These are phyloP conservation scores for Vitis labrusca DNA, from an alignment of 164 flowering plant species.

Conservation along the genomic window DNA sequence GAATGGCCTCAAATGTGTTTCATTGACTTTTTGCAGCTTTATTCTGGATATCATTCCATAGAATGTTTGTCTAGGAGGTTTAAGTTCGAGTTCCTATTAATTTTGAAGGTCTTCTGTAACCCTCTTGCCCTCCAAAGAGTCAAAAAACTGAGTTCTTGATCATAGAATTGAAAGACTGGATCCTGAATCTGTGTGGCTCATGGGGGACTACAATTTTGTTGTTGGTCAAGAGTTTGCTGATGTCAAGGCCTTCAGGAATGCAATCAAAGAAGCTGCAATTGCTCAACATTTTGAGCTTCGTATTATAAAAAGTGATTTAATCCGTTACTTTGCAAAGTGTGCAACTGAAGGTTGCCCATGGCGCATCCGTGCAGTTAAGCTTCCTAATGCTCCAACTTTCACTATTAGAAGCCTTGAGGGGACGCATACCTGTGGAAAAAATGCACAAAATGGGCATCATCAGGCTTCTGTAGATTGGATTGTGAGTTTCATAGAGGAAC, in stretches of 20 bases:
- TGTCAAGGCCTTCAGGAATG: conserved; percentile 73
- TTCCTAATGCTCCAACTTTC: conserved; percentile 72
- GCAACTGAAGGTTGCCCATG: conserved; percentile 89
- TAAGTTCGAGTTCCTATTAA: not conserved
- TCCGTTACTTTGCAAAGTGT: conserved; percentile 86
- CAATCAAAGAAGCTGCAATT: conserved; percentile 83
- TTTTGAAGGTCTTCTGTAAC: not conserved
- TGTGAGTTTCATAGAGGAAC: conserved; percentile 66
- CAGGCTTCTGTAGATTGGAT: conserved; percentile 95
- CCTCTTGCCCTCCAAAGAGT: not conserved
- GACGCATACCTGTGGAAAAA: conserved; percentile 79
- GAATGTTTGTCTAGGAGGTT: not conserved
- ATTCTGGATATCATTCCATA: not conserved
- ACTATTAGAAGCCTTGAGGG: conserved; percentile 73
- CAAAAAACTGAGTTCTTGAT: not conserved
- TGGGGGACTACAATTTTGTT: conserved; percentile 54
- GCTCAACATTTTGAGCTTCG: conserved; percentile 88
- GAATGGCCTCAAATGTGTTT: not conserved
- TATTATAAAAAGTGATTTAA: conserved; percentile 65
- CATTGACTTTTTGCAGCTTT: not conserved
- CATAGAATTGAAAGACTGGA: not conserved
- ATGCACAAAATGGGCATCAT: conserved; percentile 73
- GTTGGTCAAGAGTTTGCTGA: conserved; percentile 88
- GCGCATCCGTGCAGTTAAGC: conserved; percentile 86
- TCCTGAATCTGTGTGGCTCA: conserved; percentile 11